Evolutionary conservation across 2,329 filamentous ascomycete genomes (phyloP).

Genomic region (Clarireedia homoeocarpa): DNA sequence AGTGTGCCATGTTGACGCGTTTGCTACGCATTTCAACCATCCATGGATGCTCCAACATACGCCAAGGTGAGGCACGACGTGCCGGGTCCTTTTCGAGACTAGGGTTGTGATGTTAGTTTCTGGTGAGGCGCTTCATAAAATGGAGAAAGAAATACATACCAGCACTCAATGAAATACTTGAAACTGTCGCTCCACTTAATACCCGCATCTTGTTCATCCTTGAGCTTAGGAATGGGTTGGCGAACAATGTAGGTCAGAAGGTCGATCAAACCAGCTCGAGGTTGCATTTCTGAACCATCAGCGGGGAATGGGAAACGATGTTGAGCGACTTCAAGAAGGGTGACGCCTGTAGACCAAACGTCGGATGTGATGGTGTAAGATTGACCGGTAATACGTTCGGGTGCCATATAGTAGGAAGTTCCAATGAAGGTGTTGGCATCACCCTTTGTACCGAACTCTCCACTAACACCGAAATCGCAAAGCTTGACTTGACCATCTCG

Average conservation of each 20-base stretch:
- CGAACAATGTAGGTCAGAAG: conserved; percentile 95
- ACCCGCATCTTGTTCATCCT: conserved; percentile 82
- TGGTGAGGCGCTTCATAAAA: not conserved
- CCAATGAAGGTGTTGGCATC: conserved; percentile 99
- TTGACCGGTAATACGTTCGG: conserved; percentile 94
- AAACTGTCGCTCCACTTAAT: conserved; percentile 97
- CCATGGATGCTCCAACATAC: conserved; percentile 98
- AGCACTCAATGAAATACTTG: conserved; percentile 99
- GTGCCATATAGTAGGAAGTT: conserved; percentile 98
- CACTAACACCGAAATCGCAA: conserved; percentile 96
- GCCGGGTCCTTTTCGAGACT: conserved; percentile 91
- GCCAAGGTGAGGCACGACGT: conserved; percentile 88
- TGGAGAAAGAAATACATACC: conserved; percentile 52
- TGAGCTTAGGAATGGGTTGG: conserved; percentile 89
- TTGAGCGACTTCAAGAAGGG: conserved; percentile 96
- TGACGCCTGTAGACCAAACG: conserved; percentile 96
- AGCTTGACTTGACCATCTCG: conserved; percentile 91
- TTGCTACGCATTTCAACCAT: conserved; percentile 94
- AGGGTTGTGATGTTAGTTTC: conserved; percentile 8
- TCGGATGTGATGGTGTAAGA: conserved; percentile 98
- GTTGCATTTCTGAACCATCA: conserved; percentile 92
- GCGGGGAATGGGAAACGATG: conserved; percentile 97
- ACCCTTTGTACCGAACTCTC: conserved; percentile 96
- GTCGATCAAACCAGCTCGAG: conserved; percentile 86
- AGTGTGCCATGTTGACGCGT: conserved; percentile 95